Evolutionary conservation across 148 eudicot species (phyloP).

Genomic region (Rhododendron molle): DNA sequence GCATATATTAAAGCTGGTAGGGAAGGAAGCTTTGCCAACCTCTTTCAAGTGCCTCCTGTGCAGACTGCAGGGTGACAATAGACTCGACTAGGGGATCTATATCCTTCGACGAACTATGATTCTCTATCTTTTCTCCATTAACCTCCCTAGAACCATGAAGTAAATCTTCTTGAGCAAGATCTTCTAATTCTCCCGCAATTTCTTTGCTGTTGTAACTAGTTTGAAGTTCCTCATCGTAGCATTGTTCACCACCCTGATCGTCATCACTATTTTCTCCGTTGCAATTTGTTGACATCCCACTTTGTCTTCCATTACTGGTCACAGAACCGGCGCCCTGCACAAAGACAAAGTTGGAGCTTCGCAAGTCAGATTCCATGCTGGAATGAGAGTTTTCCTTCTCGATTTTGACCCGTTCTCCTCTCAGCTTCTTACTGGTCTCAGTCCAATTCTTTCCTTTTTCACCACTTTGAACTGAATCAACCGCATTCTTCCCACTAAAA

Average conservation of each 20-base stretch:
- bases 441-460: slow-evolving; percentile 32
- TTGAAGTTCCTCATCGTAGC: slow-evolving; percentile 21
- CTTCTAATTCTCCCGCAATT: slow-evolving; percentile 23
- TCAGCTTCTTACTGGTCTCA: slow-evolving; percentile 53
- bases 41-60: slow-evolving; percentile 73
- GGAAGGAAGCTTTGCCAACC: slow-evolving; percentile 32
- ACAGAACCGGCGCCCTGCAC: slow-evolving; percentile 39
- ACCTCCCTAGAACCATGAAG: slow-evolving; percentile 30
- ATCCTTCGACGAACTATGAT: slow-evolving; percentile 31
- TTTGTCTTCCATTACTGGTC: slow-evolving; percentile 39
- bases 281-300: slow-evolving; percentile 25
- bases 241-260: slow-evolving; percentile 32
- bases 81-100: slow-evolving; percentile 64
- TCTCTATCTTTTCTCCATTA: slow-evolving; percentile 28
- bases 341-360: slow-evolving; percentile 62
- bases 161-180: slow-evolving; percentile 30
- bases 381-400: slow-evolving; percentile 73
- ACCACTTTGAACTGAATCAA: slow-evolving; percentile 17
- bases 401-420: slow-evolving; percentile 41
- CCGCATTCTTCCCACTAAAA: slow-evolving; percentile 31
- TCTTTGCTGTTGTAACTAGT: slow-evolving; percentile 17
- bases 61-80: slow-evolving; percentile 52
- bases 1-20: background rate
- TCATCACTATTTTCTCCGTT: slow-evolving; percentile 45
- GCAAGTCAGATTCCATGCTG: slow-evolving; percentile 80